Percentiles rank a stretch among this genome's conserved stretches.
These are phyloP conservation scores for Lanzia echinophila DNA, from an alignment of 2,329 filamentous ascomycete genomes.

Conservation along the genomic window DNA sequence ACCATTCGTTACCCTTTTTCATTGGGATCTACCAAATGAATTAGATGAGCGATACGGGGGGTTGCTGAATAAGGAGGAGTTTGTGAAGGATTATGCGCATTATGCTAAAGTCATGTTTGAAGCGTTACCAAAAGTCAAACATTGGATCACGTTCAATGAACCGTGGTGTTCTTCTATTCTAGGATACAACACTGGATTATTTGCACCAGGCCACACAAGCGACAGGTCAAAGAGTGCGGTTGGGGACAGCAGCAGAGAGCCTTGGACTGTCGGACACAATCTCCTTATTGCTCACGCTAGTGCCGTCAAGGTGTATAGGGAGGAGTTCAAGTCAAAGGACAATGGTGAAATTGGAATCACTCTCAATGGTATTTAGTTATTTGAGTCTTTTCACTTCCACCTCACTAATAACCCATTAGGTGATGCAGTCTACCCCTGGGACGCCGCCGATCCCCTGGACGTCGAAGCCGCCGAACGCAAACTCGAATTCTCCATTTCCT, in stretches of 20 bases:
- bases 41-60: constrained; percentile 78
- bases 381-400: too few species aligned
- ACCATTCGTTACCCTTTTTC: constrained; percentile 77
- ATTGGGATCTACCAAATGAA: constrained; percentile 80
- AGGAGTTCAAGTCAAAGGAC: constrained; percentile 68
- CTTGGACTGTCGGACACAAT: constrained; percentile 78
- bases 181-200: constrained; percentile 70
- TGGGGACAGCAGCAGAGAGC: constrained; percentile 70
- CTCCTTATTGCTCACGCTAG: constrained; percentile 72
- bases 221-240: constrained; percentile 63
- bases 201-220: constrained; percentile 76
- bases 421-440: constrained; percentile 78
- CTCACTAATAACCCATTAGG: constrained; percentile 36
- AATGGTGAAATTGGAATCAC: constrained; percentile 81
- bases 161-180: constrained; percentile 80
- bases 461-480: constrained; percentile 72
- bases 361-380: constrained; percentile 56
- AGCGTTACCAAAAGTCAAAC: constrained; percentile 68
- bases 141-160: constrained; percentile 91
- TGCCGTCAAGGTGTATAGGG: constrained; percentile 75
- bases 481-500: constrained; percentile 79
- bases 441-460: constrained; percentile 66
- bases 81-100: constrained; percentile 71
- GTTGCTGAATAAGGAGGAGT: constrained; percentile 73
- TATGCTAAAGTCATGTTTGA: constrained; percentile 74